Evolutionary conservation across 2,329 filamentous ascomycete species (phyloP), one percentile per base, ranked within the genome.

Genomic region (Ceratocystis colombiana): DNA sequence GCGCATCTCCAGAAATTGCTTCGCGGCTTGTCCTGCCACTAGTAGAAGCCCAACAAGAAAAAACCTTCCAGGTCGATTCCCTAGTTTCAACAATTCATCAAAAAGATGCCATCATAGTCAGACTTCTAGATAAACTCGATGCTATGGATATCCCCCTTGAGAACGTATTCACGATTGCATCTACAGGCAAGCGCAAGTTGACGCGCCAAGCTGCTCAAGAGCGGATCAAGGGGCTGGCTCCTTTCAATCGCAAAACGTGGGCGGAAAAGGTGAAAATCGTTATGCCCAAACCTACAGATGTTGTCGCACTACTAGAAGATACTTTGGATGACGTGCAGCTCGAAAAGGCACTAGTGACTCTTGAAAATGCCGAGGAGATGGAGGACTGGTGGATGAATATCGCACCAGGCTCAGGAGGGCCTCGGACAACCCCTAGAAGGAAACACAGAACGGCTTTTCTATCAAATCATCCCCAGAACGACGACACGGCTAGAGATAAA

Each of bases 111-210:
- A 75, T 83, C 20, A 77, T 84, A 48, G 72, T 72, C 10, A 81
- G 78, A 68, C 72, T 84, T 17, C 70, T 80, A 3, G 81, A 84
- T 70, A 84, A 84, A 72, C 73, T 84, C 0, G 80, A 81, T 67
- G 76, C 77, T 1, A 76, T 78, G 64, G 80, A 80, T 1, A 79
- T 75, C 0, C 79, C 81, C 0, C 72, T 84, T 7, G 82, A 84
- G 67, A 76, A 81, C 68, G 75, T 83, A 8, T 85, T 84, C 71
- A 79, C 79, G 41, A 70, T 76, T 5, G 72, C 84, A 2, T 77
- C 79, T 2, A 68, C 64, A 2, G 77, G 78, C 0, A 81, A 79
- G 68, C 78, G 78, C 55, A 80, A 77, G 68, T 71, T 78, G 5
- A 76, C 76, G 3, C 76, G 81, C 64, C 71, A 74, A 3, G 71